Percentiles rank a stretch among this genome's conserved stretches.
Evolutionary conservation across 371 early-diverging fungal species (phyloP).

Genomic region (Choanephora cucurbitarum): DNA sequence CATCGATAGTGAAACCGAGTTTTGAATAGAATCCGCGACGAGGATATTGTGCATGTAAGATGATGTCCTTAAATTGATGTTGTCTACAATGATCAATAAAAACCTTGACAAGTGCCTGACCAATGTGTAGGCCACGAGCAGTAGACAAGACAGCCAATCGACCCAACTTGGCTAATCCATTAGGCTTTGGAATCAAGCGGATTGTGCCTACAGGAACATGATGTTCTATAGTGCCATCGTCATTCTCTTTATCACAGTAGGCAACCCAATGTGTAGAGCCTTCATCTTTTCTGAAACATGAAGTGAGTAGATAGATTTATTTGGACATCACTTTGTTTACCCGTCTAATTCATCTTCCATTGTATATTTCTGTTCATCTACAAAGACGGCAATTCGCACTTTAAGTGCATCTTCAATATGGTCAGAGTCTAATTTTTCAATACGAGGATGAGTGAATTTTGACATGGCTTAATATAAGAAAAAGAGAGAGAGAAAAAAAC

Average conservation of each 20-base stretch:
- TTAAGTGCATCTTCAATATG: slow-evolving; percentile 31
- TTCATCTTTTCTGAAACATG: too few species aligned
- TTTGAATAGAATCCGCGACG: slow-evolving; percentile 50
- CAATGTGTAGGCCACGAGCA: slow-evolving; percentile 40
- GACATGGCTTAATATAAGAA: slow-evolving; percentile 10
- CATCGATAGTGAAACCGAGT: slow-evolving; percentile 39
- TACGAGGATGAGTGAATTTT: slow-evolving; percentile 11
- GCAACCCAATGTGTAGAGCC: slow-evolving; percentile 33
- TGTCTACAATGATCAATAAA: slow-evolving; percentile 27
- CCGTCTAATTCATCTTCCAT: slow-evolving; percentile 40
- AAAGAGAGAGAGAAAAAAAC: neutral
- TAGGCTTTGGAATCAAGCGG: slow-evolving; percentile 28
- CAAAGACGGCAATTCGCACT: slow-evolving; percentile 45
- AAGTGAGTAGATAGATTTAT: too few species aligned
- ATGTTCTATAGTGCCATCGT: slow-evolving; percentile 3
- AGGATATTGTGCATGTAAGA: slow-evolving; percentile 42
- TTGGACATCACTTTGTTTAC: too few species aligned
- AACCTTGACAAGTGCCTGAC: slow-evolving; percentile 27
- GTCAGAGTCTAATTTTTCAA: slow-evolving; percentile 14
- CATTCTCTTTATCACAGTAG: slow-evolving; percentile 23
- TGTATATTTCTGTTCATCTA: slow-evolving; percentile 47
- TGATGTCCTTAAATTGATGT: slow-evolving; percentile 23
- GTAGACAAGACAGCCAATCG: slow-evolving; percentile 41
- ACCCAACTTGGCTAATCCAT: slow-evolving; percentile 40
- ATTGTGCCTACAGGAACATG: slow-evolving; percentile 43